Base-by-base conservation (phyloP, 2,329 filamentous ascomycete species). In the Fusarium longipes region DNA sequence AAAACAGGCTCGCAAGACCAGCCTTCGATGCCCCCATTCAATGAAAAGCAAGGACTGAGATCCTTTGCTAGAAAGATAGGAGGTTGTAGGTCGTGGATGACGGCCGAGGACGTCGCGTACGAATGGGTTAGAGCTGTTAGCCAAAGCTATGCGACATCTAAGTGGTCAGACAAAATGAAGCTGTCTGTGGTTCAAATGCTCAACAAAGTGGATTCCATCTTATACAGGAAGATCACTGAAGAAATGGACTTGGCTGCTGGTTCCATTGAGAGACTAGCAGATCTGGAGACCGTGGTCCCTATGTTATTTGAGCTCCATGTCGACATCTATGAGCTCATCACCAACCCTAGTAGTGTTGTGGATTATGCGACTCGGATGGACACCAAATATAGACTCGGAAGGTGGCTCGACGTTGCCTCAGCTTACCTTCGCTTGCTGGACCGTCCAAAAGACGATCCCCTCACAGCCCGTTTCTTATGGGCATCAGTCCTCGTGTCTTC, bases 281-380 rank as follows among this genome's bases (percentile, higher is more conserved):
- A 77, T 12, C 68, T 86, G 8, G 80, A 83, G 56, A 72, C 74
- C 2, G 78, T 88, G 7, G 77, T 85, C 3, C 83, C 88, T 51
- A 89, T 88, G 82, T 74, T 88, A 2, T 87, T 89, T 49, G 87
- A 90, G 70, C 80, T 89, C 7, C 85, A 89, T 58, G 79, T 89
- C 11, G 87, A 89, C 63, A 82, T 88, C 8, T 88, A 86, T 64
- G 86, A 88, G 57, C 80, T 84, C 42, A 84, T 86, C 55, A 87
- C 82, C 11, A 86, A 86, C 57, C 84, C 85, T 3, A 87, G 81
- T 69, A 87, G 83, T 56, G 81, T 81, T 9, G 85, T 85, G 20
- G 83, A 86, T 48, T 80, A 80, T 44, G 77, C 74, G 7, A 82
- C 82, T 12, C 80, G 83, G 3, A 70, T 82, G 29, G 82, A 85